phyloP scores from a whole-genome alignment of 2,329 filamentous ascomycete species.

The Phialophora expanda region DNA sequence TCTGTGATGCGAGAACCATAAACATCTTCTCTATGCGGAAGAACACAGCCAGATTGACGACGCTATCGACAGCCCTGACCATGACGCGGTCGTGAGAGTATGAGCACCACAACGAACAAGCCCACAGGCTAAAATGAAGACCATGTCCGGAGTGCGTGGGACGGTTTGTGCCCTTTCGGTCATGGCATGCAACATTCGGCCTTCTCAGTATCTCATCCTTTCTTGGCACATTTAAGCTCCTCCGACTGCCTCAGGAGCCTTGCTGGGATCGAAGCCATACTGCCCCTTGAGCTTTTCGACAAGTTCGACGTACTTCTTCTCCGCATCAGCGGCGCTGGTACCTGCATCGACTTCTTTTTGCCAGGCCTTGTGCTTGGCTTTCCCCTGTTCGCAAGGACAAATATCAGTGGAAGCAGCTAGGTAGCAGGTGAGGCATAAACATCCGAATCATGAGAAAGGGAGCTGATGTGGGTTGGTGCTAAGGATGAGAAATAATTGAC shows the following conservation, averaged over 20 bases:
- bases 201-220: neutral
- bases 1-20: neutral
- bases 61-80: neutral
- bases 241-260: constrained; percentile 64
- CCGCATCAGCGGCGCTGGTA: constrained; percentile 68
- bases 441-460: constrained; percentile 55
- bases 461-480: constrained; percentile 55
- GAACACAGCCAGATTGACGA: neutral
- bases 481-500: neutral
- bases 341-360: constrained; percentile 69
- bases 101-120: neutral
- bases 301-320: constrained; percentile 75
- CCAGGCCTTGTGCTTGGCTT: constrained; percentile 82
- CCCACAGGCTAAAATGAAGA: neutral
- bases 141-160: neutral
- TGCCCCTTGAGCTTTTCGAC: constrained; percentile 73
- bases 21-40: neutral
- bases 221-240: neutral
- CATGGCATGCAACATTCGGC: neutral
- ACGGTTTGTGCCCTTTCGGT: neutral
- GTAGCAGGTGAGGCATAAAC: neutral
- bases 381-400: constrained; percentile 61
- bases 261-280: constrained; percentile 70
- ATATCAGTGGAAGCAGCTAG: neutral
- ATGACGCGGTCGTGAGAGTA: neutral